phyloP scores from a whole-genome alignment of 371 early-diverging fungal species.

The Lichtheimia corymbifera region DNA sequence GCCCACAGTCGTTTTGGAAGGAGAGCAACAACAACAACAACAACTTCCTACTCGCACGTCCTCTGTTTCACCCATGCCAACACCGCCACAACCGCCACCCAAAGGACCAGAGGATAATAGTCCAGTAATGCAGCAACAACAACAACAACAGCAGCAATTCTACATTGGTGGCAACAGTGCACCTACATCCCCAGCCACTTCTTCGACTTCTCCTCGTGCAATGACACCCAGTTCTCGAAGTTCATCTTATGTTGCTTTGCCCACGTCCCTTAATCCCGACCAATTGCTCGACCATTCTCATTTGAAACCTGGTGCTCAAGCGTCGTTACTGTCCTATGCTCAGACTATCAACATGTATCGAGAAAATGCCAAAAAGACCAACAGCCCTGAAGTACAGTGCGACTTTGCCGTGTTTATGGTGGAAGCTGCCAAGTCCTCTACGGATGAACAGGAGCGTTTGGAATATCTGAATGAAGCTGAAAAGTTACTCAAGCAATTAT shows the following conservation, averaged over 20 bases:
- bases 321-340: conserved; percentile 64
- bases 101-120: neutral
- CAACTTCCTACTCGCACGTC: no score
- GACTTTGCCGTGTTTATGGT: conserved; percentile 81
- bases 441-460: conserved; percentile 53
- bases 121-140: neutral
- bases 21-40: no score
- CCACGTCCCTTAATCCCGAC: conserved; percentile 31
- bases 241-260: conserved; percentile 26
- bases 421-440: conserved; percentile 61
- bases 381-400: conserved; percentile 77
- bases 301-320: conserved; percentile 65
- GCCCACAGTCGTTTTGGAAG: no score
- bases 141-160: neutral
- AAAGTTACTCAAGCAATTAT: conserved; percentile 59
- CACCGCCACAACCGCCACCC: neutral
- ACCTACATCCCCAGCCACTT: neutral
- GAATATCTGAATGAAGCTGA: conserved; percentile 65
- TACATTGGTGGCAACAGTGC: neutral
- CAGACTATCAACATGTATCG: conserved; percentile 78
- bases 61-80: neutral
- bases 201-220: conserved; percentile 2
- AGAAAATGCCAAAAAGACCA: conserved; percentile 82
- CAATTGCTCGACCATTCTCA: conserved; percentile 68
- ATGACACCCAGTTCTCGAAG: conserved; percentile 28